Evolutionary conservation across 352 stramenopile genomes (phyloP), one percentile per base, ranked within the genome.

Genomic region (Phytopythium litorale): DNA sequence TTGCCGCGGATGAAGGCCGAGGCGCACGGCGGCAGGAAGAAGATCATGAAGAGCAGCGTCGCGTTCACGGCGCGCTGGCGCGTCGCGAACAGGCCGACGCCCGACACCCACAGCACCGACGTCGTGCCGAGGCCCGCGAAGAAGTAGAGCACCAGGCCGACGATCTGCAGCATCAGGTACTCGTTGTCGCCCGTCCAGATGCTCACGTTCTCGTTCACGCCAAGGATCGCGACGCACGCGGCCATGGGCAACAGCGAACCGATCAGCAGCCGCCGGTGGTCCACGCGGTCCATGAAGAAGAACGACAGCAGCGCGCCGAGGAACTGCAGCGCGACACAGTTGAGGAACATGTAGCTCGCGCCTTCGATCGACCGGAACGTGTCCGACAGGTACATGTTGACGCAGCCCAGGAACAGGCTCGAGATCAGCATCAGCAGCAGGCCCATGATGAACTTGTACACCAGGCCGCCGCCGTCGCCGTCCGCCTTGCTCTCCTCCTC

Each of bases 231-330:
- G 11, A 77, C 77, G 11, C 84, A 63, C 7, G 67, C 60, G 0
- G 76, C 74, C 15, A 89, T 74, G 7, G 81, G 80, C 30, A 91
- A n/a, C 50, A 92, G 67, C 46, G 84, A 82, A 50, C 78, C 84
- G 56, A 87, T 76, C 59, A 94, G 48, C 45, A 94, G 88, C 21
- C 81, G 78, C 32, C 75, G 76, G 72, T 94, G 85, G 62, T 91
- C 74, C 40, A 90, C 79, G 16, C 77, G 75, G 66, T 94, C 85
- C 64, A 94, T 92, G 67, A 94, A 87, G 65, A 94, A 92, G 68
- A 94, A 94, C 63, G 81, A 91, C 23, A 94, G 84, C 11, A 92
- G 49, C 12, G 83, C 81, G 23, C 85, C 83, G 7, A 90, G 53
- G 52, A 92, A 77, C 69, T 94, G 81, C 13, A 94, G 58, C 7